Evolutionary conservation across 2,329 filamentous ascomycete genomes (phyloP), one percentile per base, ranked within the genome.

Genomic region (Xylaria arbuscula): DNA sequence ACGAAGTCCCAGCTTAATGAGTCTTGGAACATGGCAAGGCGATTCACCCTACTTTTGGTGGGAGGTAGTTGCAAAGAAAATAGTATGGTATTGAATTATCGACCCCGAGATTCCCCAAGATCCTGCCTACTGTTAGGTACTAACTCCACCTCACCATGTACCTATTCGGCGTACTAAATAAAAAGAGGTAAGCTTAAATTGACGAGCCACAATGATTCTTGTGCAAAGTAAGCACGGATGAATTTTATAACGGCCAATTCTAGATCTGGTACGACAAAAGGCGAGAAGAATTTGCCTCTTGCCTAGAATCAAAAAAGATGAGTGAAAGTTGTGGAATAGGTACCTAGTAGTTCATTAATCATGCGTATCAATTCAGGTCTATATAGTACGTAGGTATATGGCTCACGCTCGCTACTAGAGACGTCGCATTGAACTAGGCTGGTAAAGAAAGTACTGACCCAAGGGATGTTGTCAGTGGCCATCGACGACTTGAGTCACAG

Each of bases 181-280:
- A 5, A 5, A 3, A 28, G n/a, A 40, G 36, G 34, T 17, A 56
- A 42, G 38, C 19, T n/a, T n/a, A 28, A 28, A 42, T 17, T n/a
- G 38, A 34, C 7, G 38, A 11, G 10, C 54, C 36, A 56, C 15
- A 8, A 40, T 7, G 13, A 56, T 22, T 17, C 13, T n/a, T 17
- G n/a, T 45, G 40, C 36, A 24, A 62, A 59, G n/a, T 70, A 70
- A 70, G 68, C 68, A 61, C 68, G 66, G 68, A 69, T 60, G 66
- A 69, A 70, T 48, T 47, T 34, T 61, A 40, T 47, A 28, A 36
- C 2, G 32, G 54, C 28, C 22, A 5, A 10, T 5, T 11, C 42
- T 10, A n/a, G 48, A 22, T 42, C 22, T 38, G 13, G 7, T 10
- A 32, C 24, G 22, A 3, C 8, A 47, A 19, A 19, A 8, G n/a